phyloP scores from a whole-genome alignment of 2,329 filamentous ascomycete genomes.

The Reticulascus tulasneorum region DNA sequence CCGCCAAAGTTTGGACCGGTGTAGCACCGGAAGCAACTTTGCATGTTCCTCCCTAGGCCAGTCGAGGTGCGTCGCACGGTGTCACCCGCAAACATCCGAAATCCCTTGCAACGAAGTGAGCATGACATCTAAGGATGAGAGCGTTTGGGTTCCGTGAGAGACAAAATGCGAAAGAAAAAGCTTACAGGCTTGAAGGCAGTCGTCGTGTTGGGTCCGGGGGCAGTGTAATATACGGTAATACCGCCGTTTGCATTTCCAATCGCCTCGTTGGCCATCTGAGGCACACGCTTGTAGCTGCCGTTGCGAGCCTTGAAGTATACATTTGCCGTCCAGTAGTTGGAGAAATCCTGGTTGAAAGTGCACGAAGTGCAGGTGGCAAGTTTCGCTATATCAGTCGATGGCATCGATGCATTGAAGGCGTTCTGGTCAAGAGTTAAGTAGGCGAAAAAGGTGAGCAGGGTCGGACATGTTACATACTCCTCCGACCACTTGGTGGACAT shows the following conservation, averaged over 20 bases:
- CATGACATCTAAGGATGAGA: no score
- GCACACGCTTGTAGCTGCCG: conserved; percentile 30
- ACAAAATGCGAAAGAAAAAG: no score
- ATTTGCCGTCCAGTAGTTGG: conserved; percentile 32
- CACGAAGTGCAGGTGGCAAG: conserved; percentile 23
- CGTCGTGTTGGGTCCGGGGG: conserved; percentile 32
- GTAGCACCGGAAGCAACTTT: conserved; percentile 2
- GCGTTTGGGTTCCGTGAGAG: no score
- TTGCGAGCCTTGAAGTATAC: conserved; percentile 24
- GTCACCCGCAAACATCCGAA: conserved; percentile 36
- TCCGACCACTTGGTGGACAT: conserved; percentile 35
- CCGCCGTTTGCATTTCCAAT: conserved; percentile 25
- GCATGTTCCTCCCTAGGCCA: not conserved
- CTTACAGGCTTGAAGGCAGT: conserved; percentile 40
- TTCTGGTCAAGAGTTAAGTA: no score
- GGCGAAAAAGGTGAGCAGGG: no score
- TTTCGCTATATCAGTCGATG: conserved; percentile 14
- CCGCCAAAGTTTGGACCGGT: conserved; percentile 2
- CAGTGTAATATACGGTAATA: conserved; percentile 38
- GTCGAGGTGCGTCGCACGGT: conserved; percentile 1
- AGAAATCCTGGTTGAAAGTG: conserved; percentile 30
- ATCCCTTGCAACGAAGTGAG: no score
- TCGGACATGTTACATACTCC: conserved; percentile 17
- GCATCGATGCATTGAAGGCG: conserved; percentile 35
- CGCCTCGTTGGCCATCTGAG: conserved; percentile 27